A percentile compares a stretch with the other conserved stretches of the same genome.
phyloP scores from a whole-genome alignment of 2,329 filamentous ascomycete species.

The Colletotrichum salicis region DNA sequence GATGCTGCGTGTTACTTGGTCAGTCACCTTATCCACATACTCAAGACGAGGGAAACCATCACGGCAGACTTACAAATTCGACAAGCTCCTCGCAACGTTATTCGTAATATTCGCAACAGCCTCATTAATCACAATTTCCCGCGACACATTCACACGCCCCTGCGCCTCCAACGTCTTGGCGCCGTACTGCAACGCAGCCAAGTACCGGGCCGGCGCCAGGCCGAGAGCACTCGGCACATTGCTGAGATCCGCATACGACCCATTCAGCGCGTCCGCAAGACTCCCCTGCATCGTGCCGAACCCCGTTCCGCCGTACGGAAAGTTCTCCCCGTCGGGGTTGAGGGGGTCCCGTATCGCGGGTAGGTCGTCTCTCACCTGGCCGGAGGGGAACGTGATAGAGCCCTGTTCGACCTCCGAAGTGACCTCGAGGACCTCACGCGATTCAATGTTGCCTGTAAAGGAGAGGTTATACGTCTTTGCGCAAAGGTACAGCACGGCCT shows the following conservation, averaged over 20 bases:
- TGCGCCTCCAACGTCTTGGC: not conserved
- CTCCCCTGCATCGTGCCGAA: not conserved
- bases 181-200: not conserved
- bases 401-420: slow-evolving; percentile 4
- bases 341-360: slow-evolving; percentile 7
- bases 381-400: not conserved
- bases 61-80: too few relatives aligned
- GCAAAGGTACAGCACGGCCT: slow-evolving; percentile 35
- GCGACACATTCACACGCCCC: not conserved
- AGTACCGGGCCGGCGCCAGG: slow-evolving; percentile 4
- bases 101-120: slow-evolving; percentile 7
- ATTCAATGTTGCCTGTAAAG: slow-evolving; percentile 1
- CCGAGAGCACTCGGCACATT: not conserved
- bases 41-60: too few relatives aligned
- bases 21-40: not conserved
- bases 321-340: not conserved
- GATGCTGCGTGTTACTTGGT: not conserved
- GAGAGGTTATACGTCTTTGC: slow-evolving; percentile 30
- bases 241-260: not conserved
- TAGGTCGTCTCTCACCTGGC: not conserved
- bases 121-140: not conserved
- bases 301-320: not conserved
- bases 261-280: not conserved
- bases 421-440: not conserved
- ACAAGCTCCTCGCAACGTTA: slow-evolving; percentile 12